phyloP scores from a whole-genome alignment of 2,329 filamentous ascomycete species.

The Graphilbum fragrans region DNA sequence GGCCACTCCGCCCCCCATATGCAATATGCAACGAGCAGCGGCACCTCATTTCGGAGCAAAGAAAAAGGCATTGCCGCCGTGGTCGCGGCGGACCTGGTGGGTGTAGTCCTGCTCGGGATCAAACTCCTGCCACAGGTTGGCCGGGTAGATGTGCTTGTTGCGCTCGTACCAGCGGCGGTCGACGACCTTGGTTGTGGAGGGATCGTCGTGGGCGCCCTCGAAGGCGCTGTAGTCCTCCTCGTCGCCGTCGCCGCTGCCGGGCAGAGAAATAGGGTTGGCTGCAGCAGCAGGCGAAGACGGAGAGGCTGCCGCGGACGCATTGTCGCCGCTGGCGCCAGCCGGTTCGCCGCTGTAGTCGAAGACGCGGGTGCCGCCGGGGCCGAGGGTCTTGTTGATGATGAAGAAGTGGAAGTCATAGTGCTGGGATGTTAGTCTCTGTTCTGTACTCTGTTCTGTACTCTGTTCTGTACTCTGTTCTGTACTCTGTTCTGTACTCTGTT shows the following conservation, averaged over 20 bases:
- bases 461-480: constrained; percentile 1
- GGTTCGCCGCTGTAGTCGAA: constrained; percentile 61
- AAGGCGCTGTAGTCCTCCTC: constrained; percentile 35
- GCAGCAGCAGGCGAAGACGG: constrained; percentile 5
- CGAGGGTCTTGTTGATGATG: constrained; percentile 73
- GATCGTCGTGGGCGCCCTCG: constrained; percentile 70
- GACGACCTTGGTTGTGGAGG: constrained; percentile 80
- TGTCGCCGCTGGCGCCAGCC: constrained; percentile 15
- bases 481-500: not conserved
- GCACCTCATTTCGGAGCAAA: constrained; percentile 42
- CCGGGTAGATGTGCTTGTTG: constrained; percentile 97
- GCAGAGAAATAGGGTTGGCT: constrained; percentile 15
- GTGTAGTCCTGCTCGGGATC: constrained; percentile 81
- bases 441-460: not conserved
- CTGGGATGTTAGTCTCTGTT: constrained; percentile 29
- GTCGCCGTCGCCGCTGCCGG: constrained; percentile 19
- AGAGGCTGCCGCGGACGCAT: not conserved
- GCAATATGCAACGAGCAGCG: too few species aligned
- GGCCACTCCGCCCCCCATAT: too few species aligned
- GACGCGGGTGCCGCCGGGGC: constrained; percentile 57
- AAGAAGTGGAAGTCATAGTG: constrained; percentile 98
- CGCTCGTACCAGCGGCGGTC: constrained; percentile 93
- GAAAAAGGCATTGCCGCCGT: constrained; percentile 88
- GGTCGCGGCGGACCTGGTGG: constrained; percentile 66
- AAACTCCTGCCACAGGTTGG: constrained; percentile 91